These are phyloP conservation scores for Colletotrichum destructivum DNA, from an alignment of 2,329 filamentous ascomycete genomes.

Conservation along the genomic window DNA sequence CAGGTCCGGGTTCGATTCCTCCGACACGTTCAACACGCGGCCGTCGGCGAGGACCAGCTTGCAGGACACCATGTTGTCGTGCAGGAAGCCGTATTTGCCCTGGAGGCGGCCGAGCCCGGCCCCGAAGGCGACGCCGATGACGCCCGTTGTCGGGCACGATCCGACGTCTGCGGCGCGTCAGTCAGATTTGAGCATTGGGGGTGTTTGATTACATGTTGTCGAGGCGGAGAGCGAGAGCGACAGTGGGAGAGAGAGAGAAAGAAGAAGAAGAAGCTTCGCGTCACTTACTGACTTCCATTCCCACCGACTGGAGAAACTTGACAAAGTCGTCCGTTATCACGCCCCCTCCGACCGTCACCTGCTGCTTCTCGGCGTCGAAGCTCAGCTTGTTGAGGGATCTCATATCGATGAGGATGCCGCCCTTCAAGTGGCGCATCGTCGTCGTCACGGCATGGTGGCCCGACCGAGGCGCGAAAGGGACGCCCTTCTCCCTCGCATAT, in stretches of 20 bases:
- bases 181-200: no score
- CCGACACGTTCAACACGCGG: constrained; percentile 45
- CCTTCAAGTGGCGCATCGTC: constrained; percentile 36
- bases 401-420: constrained; percentile 47
- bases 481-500: constrained; percentile 29
- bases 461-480: constrained; percentile 38
- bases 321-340: constrained; percentile 34
- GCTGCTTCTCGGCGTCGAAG: constrained; percentile 37
- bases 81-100: constrained; percentile 43
- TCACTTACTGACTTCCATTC: constrained; percentile 36
- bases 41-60: constrained; percentile 49
- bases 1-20: constrained; percentile 53
- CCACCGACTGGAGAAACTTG: constrained; percentile 29
- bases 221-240: no score
- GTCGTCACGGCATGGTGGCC: constrained; percentile 43
- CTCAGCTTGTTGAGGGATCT: constrained; percentile 44
- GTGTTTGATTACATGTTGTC: no score
- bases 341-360: constrained; percentile 24
- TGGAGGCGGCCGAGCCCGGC: constrained; percentile 51
- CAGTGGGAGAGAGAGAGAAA: no score
- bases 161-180: constrained; percentile 12
- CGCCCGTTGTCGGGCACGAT: constrained; percentile 44
- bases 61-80: constrained; percentile 53
- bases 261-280: no score
- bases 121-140: constrained; percentile 50